Base-by-base conservation (phyloP, 2,329 filamentous ascomycete species). In the Colletotrichum orbiculare region DNA sequence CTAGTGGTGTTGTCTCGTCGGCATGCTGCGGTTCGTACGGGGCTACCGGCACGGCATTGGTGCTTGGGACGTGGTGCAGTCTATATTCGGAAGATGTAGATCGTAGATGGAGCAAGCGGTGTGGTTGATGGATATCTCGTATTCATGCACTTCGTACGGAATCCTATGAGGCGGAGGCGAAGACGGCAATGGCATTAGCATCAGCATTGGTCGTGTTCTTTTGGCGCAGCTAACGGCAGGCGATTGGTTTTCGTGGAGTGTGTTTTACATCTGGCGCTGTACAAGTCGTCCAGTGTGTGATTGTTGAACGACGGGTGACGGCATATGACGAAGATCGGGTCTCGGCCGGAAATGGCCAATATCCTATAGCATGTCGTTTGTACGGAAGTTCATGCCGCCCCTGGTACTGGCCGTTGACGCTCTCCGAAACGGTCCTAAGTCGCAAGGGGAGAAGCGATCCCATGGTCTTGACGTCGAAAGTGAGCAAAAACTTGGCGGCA, bases 101-200 rank as follows among this genome's bases (percentile, higher is more conserved):
- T 65, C 58, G 41, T 6, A 47, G 57, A 65, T 56, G 39, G 45
- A 37, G 10, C 15, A 37, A 53, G 52, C 53, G 43, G 53, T 62
- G 62, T 53, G 46, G 35, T 46, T 45, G 50, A 54, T 61, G 50
- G 41, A 46, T 33, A 48, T 63, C 63, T 66, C 63, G 63, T 66
- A 66, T 66, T 66, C 59, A 63, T 66, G 63, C 63, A 63, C 50
- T 60, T 62, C 45, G 52, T 42, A 54, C 52, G 49, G 52, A 50
- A 52, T 50, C 46, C 46, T 41, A 55, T 42, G 50, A 39, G 35
- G 41, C 41, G 50, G 50, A 55, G 46, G 57, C 57, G 58, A 52
- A 55, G 34, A 49, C 33, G 34, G 49, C 33, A 48, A 13, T 39
- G 45, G 45, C 25, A 42, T 45, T 46, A 48, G 55, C 38, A 25